Percentiles rank a stretch among this genome's conserved stretches.
These are phyloP conservation scores for Pseudocercospora ulei DNA, from an alignment of 2,329 filamentous ascomycete species.

Conservation along the genomic window DNA sequence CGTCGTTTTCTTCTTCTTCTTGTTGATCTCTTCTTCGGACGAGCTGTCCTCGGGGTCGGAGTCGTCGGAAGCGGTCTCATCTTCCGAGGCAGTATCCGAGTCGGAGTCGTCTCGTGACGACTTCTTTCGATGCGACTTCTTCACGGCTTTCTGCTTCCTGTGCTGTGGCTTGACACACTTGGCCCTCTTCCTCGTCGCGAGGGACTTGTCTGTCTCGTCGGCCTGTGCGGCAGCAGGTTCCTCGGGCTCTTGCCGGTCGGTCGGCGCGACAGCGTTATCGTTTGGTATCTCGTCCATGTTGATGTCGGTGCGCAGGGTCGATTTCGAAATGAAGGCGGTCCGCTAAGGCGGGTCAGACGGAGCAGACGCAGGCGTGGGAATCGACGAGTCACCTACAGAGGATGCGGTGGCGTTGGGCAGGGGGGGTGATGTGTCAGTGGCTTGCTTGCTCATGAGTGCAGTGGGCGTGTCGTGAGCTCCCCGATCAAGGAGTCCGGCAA, in stretches of 20 bases:
- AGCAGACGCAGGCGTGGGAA: slow-evolving; percentile 26
- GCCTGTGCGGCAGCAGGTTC: slow-evolving; percentile 11
- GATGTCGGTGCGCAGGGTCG: slow-evolving; percentile 18
- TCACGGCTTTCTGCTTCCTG: slow-evolving; percentile 22
- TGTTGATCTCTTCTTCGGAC: slow-evolving; percentile 23
- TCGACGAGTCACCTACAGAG: slow-evolving; percentile 18
- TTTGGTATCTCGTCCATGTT: slow-evolving; percentile 27
- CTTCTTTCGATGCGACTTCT: slow-evolving; percentile 20
- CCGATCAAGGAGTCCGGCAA: slow-evolving; percentile 1
- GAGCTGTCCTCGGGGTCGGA: slow-evolving; percentile 22
- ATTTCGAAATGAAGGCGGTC: slow-evolving; percentile 15
- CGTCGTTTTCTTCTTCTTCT: slow-evolving; percentile 23
- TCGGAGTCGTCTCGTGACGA: slow-evolving; percentile 22
- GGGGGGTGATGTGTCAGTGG: slow-evolving; percentile 21
- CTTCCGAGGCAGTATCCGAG: slow-evolving; percentile 16
- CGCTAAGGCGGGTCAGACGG: slow-evolving; percentile 24
- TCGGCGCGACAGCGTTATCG: slow-evolving; percentile 18
- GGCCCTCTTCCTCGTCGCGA: slow-evolving; percentile 21
- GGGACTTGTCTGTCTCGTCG: slow-evolving; percentile 13
- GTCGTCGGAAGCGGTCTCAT: slow-evolving; percentile 16
- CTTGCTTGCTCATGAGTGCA: slow-evolving; percentile 36
- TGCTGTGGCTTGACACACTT: slow-evolving; percentile 24
- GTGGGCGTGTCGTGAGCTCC: slow-evolving; percentile 39
- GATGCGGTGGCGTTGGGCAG: slow-evolving; percentile 17
- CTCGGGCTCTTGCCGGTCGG: slow-evolving; percentile 15